These are phyloP conservation scores for Posidonia oceanica DNA, from an alignment of 116 monocot genomes.

Conservation along the genomic window DNA sequence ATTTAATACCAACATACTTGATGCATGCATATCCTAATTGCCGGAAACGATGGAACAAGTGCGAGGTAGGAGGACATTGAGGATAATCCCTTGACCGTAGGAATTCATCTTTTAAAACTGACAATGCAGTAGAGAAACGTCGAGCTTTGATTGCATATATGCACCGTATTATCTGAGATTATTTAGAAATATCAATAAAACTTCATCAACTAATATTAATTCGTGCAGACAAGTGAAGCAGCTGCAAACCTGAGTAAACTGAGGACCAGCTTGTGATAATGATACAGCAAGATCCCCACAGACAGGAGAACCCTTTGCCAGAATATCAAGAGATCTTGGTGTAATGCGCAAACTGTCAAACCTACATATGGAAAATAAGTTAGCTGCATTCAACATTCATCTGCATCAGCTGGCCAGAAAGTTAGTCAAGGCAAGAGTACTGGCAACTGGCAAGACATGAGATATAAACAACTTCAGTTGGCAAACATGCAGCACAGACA, in stretches of 20 bases:
- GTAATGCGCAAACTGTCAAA: constrained; percentile 98
- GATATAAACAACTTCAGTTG: background rate
- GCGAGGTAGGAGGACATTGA: constrained; percentile 85
- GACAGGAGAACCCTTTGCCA: constrained; percentile 85
- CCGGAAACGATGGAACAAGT: constrained; percentile 85
- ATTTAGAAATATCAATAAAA: background rate
- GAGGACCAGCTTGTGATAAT: constrained; percentile 97
- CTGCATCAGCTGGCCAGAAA: background rate
- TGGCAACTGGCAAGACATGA: background rate
- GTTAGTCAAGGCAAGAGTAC: too few species aligned
- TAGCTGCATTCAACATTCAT: constrained; percentile 1
- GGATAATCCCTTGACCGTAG: constrained; percentile 96
- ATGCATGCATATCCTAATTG: constrained; percentile 96
- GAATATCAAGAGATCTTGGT: constrained; percentile 88
- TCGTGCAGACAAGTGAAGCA: background rate
- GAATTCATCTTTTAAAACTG: constrained; percentile 94
- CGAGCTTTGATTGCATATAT: constrained; percentile 95
- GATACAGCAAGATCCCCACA: constrained; percentile 97
- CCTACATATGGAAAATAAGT: constrained; percentile 30
- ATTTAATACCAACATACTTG: constrained; percentile 48
- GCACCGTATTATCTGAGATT: constrained; percentile 62
- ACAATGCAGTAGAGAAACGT: constrained; percentile 90
- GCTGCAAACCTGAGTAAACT: constrained; percentile 79
- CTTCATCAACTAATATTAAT: background rate
- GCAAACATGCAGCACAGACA: background rate